Conservation (phyloP, 768 basidiomycete genomes). For the Rhodosporidiobolus odoratus region DNA sequence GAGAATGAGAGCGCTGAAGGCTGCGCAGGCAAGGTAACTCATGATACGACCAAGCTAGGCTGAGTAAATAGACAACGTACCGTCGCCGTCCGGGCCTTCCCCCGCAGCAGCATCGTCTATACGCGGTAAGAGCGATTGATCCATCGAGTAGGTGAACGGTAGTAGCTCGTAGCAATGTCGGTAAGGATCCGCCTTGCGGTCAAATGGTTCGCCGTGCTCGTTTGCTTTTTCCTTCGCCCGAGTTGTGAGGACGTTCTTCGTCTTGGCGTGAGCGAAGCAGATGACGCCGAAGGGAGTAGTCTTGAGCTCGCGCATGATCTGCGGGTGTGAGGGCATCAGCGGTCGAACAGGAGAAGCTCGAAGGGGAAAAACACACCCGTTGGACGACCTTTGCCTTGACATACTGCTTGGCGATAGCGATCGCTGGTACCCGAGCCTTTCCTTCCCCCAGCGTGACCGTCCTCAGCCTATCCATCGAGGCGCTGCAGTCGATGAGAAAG, state of each 20-base stretch:
- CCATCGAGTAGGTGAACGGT: conserved; percentile 60
- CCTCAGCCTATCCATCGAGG: conserved; percentile 69
- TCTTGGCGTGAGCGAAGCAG: conserved; percentile 61
- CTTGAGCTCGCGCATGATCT: conserved; percentile 89
- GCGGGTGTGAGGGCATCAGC: neutral
- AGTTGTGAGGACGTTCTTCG: conserved; percentile 32
- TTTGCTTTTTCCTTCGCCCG: conserved; percentile 11
- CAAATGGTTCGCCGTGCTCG: conserved; percentile 52
- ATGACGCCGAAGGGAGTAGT: conserved; percentile 92
- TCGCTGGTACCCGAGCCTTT: conserved; percentile 52
- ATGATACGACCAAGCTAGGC: neutral
- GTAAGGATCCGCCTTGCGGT: conserved; percentile 57
- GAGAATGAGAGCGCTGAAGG: conserved; percentile 81
- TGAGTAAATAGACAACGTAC: conserved; percentile 42
- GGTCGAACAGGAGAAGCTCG: neutral
- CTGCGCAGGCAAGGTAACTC: neutral
- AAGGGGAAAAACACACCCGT: conserved; percentile 21
- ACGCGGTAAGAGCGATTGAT: conserved; percentile 60
- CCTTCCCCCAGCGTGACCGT: conserved; percentile 56
- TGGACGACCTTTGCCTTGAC: conserved; percentile 75
- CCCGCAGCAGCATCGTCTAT: conserved; percentile 59
- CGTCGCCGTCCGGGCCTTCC: conserved; percentile 10
- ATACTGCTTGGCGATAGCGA: conserved; percentile 77
- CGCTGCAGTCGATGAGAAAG: conserved; percentile 83
- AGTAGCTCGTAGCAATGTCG: conserved; percentile 68